Evolutionary conservation across 139 green algal species (phyloP).

Genomic region (Mesotaenium endlicherianum): DNA sequence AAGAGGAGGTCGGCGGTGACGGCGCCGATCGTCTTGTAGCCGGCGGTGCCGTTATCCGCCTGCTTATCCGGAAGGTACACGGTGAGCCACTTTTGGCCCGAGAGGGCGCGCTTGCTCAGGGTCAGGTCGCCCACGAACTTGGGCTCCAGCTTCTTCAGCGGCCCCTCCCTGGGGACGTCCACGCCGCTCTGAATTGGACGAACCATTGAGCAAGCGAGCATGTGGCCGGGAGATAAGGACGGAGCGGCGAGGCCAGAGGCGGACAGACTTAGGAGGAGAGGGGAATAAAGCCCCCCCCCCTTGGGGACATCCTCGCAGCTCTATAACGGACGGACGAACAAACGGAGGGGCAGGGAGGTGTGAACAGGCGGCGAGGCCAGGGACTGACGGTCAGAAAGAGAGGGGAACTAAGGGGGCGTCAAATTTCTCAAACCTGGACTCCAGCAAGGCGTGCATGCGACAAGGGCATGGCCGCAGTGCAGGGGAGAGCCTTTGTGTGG

Average conservation of each 20-base stretch:
- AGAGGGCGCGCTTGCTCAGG: neutral
- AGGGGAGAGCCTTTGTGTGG: too few species aligned
- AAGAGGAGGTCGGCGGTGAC: neutral
- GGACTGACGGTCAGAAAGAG: too few species aligned
- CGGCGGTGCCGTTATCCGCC: neutral
- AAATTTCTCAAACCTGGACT: too few species aligned
- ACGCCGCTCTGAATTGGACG: neutral
- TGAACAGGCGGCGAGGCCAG: neutral
- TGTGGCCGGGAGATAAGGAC: neutral
- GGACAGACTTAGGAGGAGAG: neutral
- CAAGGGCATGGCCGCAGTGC: too few species aligned
- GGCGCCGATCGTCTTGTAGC: neutral
- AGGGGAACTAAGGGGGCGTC: too few species aligned
- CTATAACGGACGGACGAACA: neutral
- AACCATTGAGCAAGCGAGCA: neutral
- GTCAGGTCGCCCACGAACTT: slow-evolving; percentile 16
- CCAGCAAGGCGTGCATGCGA: too few species aligned
- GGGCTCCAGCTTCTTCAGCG: neutral
- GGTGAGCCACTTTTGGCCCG: slow-evolving; percentile 1
- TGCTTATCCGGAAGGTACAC: neutral
- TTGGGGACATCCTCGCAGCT: neutral
- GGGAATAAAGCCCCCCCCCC: neutral
- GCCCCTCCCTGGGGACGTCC: neutral
- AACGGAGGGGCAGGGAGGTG: neutral
- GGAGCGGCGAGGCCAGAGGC: neutral